Evolutionary conservation across 2,329 filamentous ascomycete species (phyloP).

Genomic region (Boeremia exigua): DNA sequence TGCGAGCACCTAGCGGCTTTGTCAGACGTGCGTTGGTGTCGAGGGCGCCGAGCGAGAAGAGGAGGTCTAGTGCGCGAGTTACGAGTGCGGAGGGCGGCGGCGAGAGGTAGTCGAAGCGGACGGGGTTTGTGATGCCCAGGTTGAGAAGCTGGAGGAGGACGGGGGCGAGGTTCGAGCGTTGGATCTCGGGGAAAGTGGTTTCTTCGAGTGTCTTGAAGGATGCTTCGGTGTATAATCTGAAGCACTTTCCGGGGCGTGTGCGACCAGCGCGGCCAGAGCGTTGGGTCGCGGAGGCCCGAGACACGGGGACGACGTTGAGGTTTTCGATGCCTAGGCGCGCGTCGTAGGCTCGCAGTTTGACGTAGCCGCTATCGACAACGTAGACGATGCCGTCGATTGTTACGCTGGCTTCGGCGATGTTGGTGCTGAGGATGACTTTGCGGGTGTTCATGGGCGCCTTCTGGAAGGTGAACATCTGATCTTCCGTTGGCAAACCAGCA

Average conservation of each 20-base stretch:
- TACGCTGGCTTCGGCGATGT: slow-evolving; percentile 95
- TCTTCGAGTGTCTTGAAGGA: slow-evolving; percentile 70
- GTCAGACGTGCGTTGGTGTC: slow-evolving; percentile 92
- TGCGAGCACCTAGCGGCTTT: slow-evolving; percentile 81
- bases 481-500: slow-evolving; percentile 84
- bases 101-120: slow-evolving; percentile 87
- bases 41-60: slow-evolving; percentile 85
- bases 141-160: slow-evolving; percentile 92
- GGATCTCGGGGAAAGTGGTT: slow-evolving; percentile 85
- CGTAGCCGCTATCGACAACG: slow-evolving; percentile 88
- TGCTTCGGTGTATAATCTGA: slow-evolving; percentile 84
- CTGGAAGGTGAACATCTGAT: slow-evolving; percentile 96
- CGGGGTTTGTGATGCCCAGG: slow-evolving; percentile 91
- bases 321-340: slow-evolving; percentile 86
- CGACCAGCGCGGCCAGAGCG: slow-evolving; percentile 88
- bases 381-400: slow-evolving; percentile 91
- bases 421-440: slow-evolving; percentile 92
- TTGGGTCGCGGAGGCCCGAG: slow-evolving; percentile 91
- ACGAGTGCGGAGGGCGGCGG: slow-evolving; percentile 85
- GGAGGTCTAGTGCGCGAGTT: slow-evolving; percentile 82
- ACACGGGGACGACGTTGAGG: slow-evolving; percentile 79
- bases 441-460: slow-evolving; percentile 79
- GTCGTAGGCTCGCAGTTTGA: slow-evolving; percentile 87
- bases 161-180: slow-evolving; percentile 87
- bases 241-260: slow-evolving; percentile 91